Percentiles rank a stretch among this genome's conserved stretches.
These are phyloP conservation scores for Cytospora schulzeri DNA, from an alignment of 2,329 filamentous ascomycete species.

Conservation along the genomic window DNA sequence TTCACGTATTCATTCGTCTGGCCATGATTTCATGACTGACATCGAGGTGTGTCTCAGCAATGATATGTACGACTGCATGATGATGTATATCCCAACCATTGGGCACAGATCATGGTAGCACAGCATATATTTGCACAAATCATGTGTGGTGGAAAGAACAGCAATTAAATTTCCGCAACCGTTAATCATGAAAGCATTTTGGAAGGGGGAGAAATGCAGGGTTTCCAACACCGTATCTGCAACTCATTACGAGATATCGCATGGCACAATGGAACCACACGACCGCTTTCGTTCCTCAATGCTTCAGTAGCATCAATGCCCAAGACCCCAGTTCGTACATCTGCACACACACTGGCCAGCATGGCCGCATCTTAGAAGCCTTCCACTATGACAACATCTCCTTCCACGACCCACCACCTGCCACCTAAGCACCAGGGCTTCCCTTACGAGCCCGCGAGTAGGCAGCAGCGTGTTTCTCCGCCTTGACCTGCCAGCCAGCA, in stretches of 20 bases:
- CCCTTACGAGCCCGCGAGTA: constrained; percentile 40
- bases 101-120: neutral
- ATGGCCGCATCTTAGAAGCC: neutral
- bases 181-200: neutral
- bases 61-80: neutral
- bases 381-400: neutral
- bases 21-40: neutral
- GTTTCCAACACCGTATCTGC: neutral
- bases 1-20: neutral
- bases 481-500: constrained; percentile 47
- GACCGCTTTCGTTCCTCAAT: neutral
- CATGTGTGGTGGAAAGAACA: neutral
- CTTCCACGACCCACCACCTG: neutral
- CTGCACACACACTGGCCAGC: neutral
- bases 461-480: constrained; percentile 45
- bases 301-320: neutral
- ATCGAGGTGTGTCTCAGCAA: neutral
- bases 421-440: constrained; percentile 35
- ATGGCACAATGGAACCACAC: neutral
- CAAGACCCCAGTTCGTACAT: neutral
- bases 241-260: neutral
- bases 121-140: neutral
- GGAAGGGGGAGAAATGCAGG: neutral
- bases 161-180: neutral
- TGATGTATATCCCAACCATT: neutral